These are phyloP conservation scores for Cyberlindnera euphorbiae DNA, from an alignment of 805 yeast genomes.

Conservation along the genomic window DNA sequence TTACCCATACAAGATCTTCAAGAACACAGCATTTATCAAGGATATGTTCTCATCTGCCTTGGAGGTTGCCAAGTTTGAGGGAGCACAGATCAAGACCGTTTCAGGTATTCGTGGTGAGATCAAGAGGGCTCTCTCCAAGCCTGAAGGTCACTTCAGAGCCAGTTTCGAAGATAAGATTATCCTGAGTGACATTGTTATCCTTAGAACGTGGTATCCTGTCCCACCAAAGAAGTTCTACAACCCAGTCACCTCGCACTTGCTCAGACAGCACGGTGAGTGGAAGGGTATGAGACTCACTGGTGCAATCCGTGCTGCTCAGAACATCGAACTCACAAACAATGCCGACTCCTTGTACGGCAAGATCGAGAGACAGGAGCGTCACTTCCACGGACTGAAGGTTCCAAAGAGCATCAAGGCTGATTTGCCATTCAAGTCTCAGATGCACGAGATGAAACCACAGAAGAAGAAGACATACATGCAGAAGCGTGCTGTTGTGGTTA, in stretches of 20 bases:
- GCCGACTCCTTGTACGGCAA: constrained; percentile 54
- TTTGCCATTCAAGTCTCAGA: constrained; percentile 90
- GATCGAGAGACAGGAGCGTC: constrained; percentile 78
- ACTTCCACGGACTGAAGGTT: constrained; percentile 82
- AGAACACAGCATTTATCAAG: constrained; percentile 94
- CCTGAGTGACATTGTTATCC: constrained; percentile 81
- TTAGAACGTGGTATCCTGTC: constrained; percentile 97
- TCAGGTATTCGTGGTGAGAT: constrained; percentile 98
- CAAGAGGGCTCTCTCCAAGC: constrained; percentile 87
- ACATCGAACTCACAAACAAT: constrained; percentile 56
- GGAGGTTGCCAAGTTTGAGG: constrained; percentile 97
- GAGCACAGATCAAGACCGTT: constrained; percentile 94
- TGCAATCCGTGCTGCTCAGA: constrained; percentile 75
- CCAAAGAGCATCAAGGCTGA: constrained; percentile 73
- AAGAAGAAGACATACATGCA: constrained; percentile 74
- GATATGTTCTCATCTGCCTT: constrained; percentile 91
- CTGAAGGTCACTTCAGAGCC: constrained; percentile 95
- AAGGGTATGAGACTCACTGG: constrained; percentile 96
- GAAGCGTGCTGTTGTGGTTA: constrained; percentile 90
- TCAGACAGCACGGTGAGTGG: constrained; percentile 81
- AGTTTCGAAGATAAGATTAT: constrained; percentile 93
- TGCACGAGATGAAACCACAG: constrained; percentile 83
- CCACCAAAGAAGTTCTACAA: constrained; percentile 86
- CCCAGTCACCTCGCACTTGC: constrained; percentile 87
- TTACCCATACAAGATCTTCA: constrained; percentile 86